These are phyloP conservation scores for Cladosporium sp. DNA, from an alignment of 2,329 filamentous ascomycete genomes.

Conservation along the genomic window DNA sequence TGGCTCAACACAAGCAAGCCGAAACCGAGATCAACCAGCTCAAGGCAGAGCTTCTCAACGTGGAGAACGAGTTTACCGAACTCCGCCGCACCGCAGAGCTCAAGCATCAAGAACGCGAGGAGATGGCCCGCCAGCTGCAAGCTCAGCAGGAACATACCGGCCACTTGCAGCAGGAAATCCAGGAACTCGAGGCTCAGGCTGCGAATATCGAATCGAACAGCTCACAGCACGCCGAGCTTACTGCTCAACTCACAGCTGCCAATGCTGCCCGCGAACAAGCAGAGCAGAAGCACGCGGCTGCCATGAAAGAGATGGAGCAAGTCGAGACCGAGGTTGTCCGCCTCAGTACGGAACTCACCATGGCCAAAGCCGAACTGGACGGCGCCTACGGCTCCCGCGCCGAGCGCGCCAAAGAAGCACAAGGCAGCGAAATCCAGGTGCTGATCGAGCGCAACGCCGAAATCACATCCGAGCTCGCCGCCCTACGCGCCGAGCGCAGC, in stretches of 20 bases:
- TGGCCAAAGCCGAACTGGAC: slow-evolving; percentile 85
- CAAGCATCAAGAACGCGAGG: slow-evolving; percentile 27
- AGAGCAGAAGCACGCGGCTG: slow-evolving; percentile 24
- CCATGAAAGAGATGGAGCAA: slow-evolving; percentile 30
- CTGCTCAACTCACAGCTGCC: slow-evolving; percentile 19
- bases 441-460: slow-evolving; percentile 35
- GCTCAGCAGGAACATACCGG: slow-evolving; percentile 32
- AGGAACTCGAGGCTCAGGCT: slow-evolving; percentile 30
- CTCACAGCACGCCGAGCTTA: slow-evolving; percentile 13
- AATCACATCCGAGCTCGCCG: slow-evolving; percentile 40
- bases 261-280: slow-evolving; percentile 19
- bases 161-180: slow-evolving; percentile 28
- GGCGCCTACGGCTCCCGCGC: slow-evolving; percentile 82
- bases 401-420: slow-evolving; percentile 63
- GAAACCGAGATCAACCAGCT: slow-evolving; percentile 28
- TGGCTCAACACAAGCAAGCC: slow-evolving; percentile 25
- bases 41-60: slow-evolving; percentile 38
- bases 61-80: slow-evolving; percentile 34
- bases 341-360: slow-evolving; percentile 75
- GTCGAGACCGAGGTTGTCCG: slow-evolving; percentile 62
- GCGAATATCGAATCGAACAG: slow-evolving; percentile 32
- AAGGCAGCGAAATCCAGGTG: slow-evolving; percentile 53
- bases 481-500: slow-evolving; percentile 30
- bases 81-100: slow-evolving; percentile 28
- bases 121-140: slow-evolving; percentile 19